Evolutionary conservation across 192 early-diverging fungal genomes (phyloP).

Genomic region (Coemansia sp.): DNA sequence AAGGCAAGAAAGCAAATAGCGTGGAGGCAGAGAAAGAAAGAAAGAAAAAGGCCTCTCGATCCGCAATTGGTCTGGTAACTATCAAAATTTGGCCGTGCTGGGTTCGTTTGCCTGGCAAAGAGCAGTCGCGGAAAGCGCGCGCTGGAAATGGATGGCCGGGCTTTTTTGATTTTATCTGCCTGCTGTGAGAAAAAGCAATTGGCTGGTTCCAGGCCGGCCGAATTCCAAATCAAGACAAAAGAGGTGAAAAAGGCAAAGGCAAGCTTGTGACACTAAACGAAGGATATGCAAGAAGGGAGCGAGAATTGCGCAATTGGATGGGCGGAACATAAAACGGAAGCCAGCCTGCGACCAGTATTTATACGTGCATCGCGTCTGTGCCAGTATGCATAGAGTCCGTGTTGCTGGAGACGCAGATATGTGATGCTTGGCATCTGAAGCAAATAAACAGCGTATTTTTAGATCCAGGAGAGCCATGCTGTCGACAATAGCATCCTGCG

Average conservation of each 20-base stretch:
- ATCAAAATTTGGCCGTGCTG: no score
- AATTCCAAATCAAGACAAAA: conserved; percentile 1
- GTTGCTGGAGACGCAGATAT: no score
- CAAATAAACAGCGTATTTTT: no score
- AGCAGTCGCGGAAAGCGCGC: background rate
- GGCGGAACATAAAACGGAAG: background rate
- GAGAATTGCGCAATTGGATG: background rate
- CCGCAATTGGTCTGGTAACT: no score
- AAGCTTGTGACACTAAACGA: conserved; percentile 5
- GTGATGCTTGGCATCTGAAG: no score
- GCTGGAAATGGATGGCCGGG: background rate
- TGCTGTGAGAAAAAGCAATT: background rate
- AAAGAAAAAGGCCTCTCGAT: no score
- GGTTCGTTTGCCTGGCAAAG: no score
- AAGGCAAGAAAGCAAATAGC: background rate
- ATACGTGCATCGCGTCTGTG: no score
- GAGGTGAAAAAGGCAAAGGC: background rate
- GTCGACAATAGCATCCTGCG: no score
- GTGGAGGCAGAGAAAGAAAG: background rate
- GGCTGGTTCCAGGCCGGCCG: conserved; percentile 13
- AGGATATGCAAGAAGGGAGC: background rate
- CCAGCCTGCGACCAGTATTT: no score
- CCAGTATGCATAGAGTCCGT: no score
- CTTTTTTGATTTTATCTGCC: background rate
- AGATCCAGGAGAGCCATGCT: no score